A percentile compares a stretch with the other conserved stretches of the same genome.
These are phyloP conservation scores for Phytopythium kandeliae DNA, from an alignment of 352 stramenopile species.

Conservation along the genomic window DNA sequence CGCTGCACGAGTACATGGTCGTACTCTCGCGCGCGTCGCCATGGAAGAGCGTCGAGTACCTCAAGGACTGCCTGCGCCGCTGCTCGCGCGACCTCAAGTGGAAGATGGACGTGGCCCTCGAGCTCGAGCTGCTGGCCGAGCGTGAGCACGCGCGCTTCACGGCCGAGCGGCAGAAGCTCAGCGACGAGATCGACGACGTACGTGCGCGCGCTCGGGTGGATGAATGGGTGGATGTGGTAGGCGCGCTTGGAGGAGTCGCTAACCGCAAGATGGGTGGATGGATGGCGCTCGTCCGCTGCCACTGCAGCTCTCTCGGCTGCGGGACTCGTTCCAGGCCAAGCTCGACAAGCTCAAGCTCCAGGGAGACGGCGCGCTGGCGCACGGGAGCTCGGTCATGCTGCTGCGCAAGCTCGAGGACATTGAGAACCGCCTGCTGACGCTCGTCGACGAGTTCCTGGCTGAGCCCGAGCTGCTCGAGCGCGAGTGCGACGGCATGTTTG, in stretches of 20 bases:
- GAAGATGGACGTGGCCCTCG: constrained; percentile 63
- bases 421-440: constrained; percentile 50
- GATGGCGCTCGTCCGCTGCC: too few species aligned
- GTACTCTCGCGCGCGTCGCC: constrained; percentile 48
- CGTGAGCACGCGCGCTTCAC: constrained; percentile 49
- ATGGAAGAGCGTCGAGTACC: constrained; percentile 78
- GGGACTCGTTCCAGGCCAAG: constrained; percentile 66
- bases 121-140: constrained; percentile 67
- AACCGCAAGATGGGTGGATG: too few species aligned
- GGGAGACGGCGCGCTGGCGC: constrained; percentile 12
- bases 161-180: constrained; percentile 37
- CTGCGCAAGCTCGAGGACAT: constrained; percentile 79
- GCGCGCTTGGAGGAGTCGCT: neutral
- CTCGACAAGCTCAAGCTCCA: constrained; percentile 33
- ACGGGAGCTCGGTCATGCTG: constrained; percentile 38
- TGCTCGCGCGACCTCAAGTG: constrained; percentile 77
- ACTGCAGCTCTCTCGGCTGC: constrained; percentile 44
- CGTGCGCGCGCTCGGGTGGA: neutral
- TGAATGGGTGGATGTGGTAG: neutral
- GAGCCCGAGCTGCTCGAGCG: constrained; percentile 47
- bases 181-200: constrained; percentile 75
- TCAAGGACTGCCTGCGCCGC: constrained; percentile 68
- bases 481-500: constrained; percentile 44
- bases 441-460: constrained; percentile 55
- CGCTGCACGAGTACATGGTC: constrained; percentile 58